Evolutionary conservation across 441 rosid genomes (phyloP).

Genomic region (Cnidoscolus chayamansa): DNA sequence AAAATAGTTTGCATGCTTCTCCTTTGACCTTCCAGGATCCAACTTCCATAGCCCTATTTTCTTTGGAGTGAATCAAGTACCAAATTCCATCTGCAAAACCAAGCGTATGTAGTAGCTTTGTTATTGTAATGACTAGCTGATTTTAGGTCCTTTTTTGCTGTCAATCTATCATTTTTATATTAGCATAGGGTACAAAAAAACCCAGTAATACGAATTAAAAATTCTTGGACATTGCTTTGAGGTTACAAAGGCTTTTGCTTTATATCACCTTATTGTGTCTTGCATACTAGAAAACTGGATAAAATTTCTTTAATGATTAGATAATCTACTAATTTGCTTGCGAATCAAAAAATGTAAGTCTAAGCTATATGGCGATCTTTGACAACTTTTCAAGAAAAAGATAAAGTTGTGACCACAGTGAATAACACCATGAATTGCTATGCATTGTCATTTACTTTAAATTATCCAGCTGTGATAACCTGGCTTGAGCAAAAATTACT

Average conservation of each 20-base stretch:
- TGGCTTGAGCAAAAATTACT: neutral
- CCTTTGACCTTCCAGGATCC: conserved; percentile 50
- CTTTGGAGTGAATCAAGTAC: conserved; percentile 37
- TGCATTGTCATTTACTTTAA: neutral
- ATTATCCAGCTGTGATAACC: neutral
- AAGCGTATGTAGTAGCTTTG: conserved; percentile 5
- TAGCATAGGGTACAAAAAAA: neutral
- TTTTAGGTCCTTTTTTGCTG: neutral
- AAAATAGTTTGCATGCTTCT: conserved; percentile 36
- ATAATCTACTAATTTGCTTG: neutral
- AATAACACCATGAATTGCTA: neutral
- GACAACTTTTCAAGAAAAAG: neutral
- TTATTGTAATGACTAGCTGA: conserved; percentile 2
- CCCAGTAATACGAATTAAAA: neutral
- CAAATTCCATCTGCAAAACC: conserved; percentile 37
- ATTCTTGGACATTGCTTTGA: no score
- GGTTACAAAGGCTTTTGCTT: neutral
- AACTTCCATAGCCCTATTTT: conserved; percentile 16
- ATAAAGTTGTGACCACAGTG: neutral
- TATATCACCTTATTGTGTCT: neutral
- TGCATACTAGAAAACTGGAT: neutral
- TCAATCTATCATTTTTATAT: conserved; percentile 9
- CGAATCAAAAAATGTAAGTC: neutral
- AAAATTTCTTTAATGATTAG: neutral
- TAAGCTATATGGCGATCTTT: neutral